Conservation (phyloP, 2,329 filamentous ascomycete genomes). For the Neofusicoccum parvum region DNA sequence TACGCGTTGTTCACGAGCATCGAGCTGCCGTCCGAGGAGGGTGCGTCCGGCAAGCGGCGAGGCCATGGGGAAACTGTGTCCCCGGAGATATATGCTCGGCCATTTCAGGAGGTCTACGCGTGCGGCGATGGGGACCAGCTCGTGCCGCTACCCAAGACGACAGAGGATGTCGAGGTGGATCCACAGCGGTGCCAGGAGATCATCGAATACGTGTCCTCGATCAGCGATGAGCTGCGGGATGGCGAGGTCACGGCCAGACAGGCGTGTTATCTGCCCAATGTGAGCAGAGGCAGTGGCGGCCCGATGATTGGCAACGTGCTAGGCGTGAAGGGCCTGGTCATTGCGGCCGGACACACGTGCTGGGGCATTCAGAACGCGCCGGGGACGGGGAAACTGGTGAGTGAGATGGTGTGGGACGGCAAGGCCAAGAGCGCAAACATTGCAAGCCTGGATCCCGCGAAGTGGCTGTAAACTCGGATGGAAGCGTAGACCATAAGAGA, state of each 20-base stretch:
- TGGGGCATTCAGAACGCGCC: constrained; percentile 98
- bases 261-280: constrained; percentile 90
- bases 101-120: constrained; percentile 86
- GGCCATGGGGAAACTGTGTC: constrained; percentile 60
- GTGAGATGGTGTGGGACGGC: constrained; percentile 51
- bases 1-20: constrained; percentile 89
- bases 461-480: constrained; percentile 23
- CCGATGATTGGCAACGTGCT: constrained; percentile 76
- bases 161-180: constrained; percentile 76
- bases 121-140: constrained; percentile 85
- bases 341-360: constrained; percentile 91
- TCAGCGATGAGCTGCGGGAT: constrained; percentile 52
- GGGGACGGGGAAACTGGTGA: constrained; percentile 62
- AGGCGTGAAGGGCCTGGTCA: constrained; percentile 69
- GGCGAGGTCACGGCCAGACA: constrained; percentile 70
- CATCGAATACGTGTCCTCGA: constrained; percentile 70
- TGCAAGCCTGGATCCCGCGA: constrained; percentile 44
- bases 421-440: constrained; percentile 46
- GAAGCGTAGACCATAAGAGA: too few relatives aligned
- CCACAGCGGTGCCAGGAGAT: constrained; percentile 80
- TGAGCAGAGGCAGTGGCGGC: constrained; percentile 60
- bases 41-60: constrained; percentile 11
- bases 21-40: constrained; percentile 62
- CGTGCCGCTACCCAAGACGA: constrained; percentile 73
- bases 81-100: constrained; percentile 92